Percentiles rank a stretch among this genome's conserved stretches.
Evolutionary conservation across 805 yeast genomes (phyloP).

Genomic region (Trichomonascus vanleenenianus): DNA sequence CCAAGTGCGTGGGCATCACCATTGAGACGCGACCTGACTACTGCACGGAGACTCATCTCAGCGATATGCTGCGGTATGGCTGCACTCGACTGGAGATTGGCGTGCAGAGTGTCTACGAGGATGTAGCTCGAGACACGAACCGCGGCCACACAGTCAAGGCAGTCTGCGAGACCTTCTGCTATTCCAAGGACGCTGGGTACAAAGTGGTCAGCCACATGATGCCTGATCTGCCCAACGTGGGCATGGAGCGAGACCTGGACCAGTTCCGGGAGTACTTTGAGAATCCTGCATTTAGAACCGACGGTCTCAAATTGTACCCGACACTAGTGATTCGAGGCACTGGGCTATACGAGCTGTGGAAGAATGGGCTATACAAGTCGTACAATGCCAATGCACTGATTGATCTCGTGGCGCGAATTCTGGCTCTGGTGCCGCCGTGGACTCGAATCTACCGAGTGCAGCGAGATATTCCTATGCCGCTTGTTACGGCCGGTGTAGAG

Average conservation of each 20-base stretch:
- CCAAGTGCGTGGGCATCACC: conserved; percentile 97
- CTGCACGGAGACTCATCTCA: conserved; percentile 90
- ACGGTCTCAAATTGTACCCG: conserved; percentile 92
- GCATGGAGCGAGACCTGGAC: conserved; percentile 95
- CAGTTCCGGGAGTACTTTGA: conserved; percentile 96
- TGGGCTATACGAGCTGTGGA: conserved; percentile 95
- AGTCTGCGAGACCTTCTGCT: conserved; percentile 90
- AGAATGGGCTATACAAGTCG: conserved; percentile 87
- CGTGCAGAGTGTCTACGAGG: conserved; percentile 95
- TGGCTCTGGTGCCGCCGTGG: conserved; percentile 98
- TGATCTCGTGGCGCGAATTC: conserved; percentile 89
- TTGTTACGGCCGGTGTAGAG: conserved; percentile 95
- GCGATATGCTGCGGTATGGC: conserved; percentile 93
- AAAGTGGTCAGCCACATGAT: conserved; percentile 98
- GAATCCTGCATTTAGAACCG: conserved; percentile 94
- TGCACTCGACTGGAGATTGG: conserved; percentile 96
- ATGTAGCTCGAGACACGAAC: conserved; percentile 96
- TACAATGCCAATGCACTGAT: conserved; percentile 91
- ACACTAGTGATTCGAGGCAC: conserved; percentile 96
- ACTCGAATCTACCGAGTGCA: conserved; percentile 97
- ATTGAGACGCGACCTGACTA: conserved; percentile 98
- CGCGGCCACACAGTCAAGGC: conserved; percentile 96
- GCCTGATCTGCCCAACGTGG: conserved; percentile 98
- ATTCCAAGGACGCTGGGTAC: conserved; percentile 97
- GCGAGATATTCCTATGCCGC: conserved; percentile 98